Evolutionary conservation across 257 asterid species (phyloP).

Genomic region (Osmanthus fragrans): DNA sequence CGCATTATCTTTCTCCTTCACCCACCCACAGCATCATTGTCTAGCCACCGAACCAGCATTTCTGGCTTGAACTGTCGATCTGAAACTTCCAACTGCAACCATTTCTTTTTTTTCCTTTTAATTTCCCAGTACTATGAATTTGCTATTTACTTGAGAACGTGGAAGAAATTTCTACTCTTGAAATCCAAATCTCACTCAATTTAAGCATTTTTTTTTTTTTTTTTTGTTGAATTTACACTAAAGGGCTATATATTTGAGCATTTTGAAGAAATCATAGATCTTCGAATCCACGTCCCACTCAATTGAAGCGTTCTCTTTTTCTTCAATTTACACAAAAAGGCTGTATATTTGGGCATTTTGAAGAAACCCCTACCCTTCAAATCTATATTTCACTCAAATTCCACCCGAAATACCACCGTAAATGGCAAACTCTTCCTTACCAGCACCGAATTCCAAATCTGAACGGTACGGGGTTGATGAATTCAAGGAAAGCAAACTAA

Average conservation of each 20-base stretch:
- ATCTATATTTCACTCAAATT: conserved; percentile 8
- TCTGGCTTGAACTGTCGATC: neutral
- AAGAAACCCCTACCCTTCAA: conserved; percentile 22
- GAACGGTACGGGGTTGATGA: conserved; percentile 42
- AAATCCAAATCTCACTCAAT: neutral
- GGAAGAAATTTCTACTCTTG: neutral
- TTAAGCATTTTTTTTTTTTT: neutral
- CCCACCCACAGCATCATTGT: no score
- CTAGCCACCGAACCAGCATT: neutral
- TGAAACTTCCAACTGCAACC: neutral
- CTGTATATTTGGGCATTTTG: conserved; percentile 27
- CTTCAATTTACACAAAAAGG: conserved; percentile 26
- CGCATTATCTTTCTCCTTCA: no score
- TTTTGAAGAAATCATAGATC: neutral
- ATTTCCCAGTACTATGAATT: neutral
- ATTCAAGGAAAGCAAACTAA: conserved; percentile 50
- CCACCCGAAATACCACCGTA: conserved; percentile 8
- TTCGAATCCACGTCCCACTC: neutral
- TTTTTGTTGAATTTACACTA: no score
- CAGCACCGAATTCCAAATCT: conserved; percentile 35
- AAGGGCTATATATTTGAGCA: neutral
- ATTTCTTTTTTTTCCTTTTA: no score
- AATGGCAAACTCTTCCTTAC: conserved; percentile 51
- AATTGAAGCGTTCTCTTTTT: neutral
- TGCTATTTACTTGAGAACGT: neutral